Percentiles rank a stretch among this genome's conserved stretches.
phyloP scores from a whole-genome alignment of 352 stramenopile species.

The Pythium grandisporangium region DNA sequence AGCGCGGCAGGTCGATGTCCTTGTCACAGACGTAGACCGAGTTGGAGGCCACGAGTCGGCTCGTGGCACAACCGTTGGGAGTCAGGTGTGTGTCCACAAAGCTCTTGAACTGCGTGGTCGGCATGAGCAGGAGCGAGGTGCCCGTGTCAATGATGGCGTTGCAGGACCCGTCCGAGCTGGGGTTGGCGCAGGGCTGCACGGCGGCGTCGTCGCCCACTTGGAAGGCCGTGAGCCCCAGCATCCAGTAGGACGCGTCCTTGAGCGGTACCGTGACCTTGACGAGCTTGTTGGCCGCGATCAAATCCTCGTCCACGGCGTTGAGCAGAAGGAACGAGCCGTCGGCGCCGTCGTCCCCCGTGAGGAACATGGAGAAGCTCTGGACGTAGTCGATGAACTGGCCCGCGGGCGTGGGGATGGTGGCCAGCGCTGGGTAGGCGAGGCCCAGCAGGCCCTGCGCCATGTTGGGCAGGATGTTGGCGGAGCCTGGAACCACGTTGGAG shows the following conservation, averaged over 20 bases:
- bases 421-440: conserved; percentile 41
- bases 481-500: conserved; percentile 30
- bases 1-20: conserved; percentile 27
- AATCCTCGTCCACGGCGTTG: conserved; percentile 48
- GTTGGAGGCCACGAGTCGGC: conserved; percentile 9
- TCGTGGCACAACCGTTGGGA: conserved; percentile 17
- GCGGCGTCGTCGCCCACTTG: conserved; percentile 26
- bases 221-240: conserved; percentile 54
- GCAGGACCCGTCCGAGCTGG: conserved; percentile 3
- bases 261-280: conserved; percentile 34
- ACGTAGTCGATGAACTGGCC: conserved; percentile 55
- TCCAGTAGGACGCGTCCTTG: conserved; percentile 51
- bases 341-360: conserved; percentile 27
- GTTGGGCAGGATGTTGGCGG: conserved; percentile 25
- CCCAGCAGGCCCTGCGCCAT: conserved; percentile 55
- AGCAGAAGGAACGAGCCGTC: conserved; percentile 58
- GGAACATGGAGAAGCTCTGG: conserved; percentile 59
- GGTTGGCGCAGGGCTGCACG: conserved; percentile 26
- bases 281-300: conserved; percentile 37
- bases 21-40: conserved; percentile 51
- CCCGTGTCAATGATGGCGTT: conserved; percentile 28
- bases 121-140: conserved; percentile 26
- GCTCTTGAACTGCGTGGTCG: conserved; percentile 12
- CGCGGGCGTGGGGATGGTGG: conserved; percentile 28
- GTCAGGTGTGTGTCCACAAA: conserved; percentile 40